Conservation (phyloP, 225 moss, liverwort and hornwort species). For the Bryum argenteum region DNA sequence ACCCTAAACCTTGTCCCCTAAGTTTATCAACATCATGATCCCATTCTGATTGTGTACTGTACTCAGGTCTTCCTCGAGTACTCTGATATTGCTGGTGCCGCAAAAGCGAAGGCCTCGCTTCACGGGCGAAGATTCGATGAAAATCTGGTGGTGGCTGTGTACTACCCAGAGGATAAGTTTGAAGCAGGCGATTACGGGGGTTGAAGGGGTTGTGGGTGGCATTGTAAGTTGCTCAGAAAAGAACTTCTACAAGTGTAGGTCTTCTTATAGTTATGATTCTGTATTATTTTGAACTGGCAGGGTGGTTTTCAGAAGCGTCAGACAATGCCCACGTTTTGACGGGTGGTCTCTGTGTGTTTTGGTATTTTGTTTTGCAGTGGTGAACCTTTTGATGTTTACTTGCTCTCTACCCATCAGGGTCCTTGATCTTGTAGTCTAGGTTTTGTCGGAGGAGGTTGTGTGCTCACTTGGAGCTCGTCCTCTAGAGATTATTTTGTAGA, state of each 20-base stretch:
- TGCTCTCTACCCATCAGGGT: slow-evolving; percentile 38
- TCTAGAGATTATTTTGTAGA: slow-evolving; percentile 47
- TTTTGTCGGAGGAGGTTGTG: slow-evolving; percentile 46
- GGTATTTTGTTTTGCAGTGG: slow-evolving; percentile 64
- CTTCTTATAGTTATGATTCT: slow-evolving; percentile 28
- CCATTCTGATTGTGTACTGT: neutral
- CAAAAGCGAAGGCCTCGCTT: slow-evolving; percentile 84
- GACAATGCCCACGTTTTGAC: slow-evolving; percentile 48
- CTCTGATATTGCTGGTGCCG: slow-evolving; percentile 76
- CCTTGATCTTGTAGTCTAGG: slow-evolving; percentile 51
- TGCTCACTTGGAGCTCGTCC: slow-evolving; percentile 40
- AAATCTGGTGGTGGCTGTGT: slow-evolving; percentile 92
- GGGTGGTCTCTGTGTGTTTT: slow-evolving; percentile 48
- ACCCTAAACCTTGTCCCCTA: neutral
- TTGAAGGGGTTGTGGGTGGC: slow-evolving; percentile 43
- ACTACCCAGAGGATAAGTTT: slow-evolving; percentile 86
- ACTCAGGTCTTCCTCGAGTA: slow-evolving; percentile 92
- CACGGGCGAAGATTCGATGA: slow-evolving; percentile 88
- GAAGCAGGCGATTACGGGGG: slow-evolving; percentile 79
- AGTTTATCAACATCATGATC: neutral
- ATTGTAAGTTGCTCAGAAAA: slow-evolving; percentile 51
- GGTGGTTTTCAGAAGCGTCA: slow-evolving; percentile 36
- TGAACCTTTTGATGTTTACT: slow-evolving; percentile 39
- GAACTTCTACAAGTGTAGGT: slow-evolving; percentile 20
- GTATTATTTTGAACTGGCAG: slow-evolving; percentile 25